Percentiles rank a stretch among this genome's conserved stretches.
These are phyloP conservation scores for Cystobasidium onofrii DNA, from an alignment of 768 basidiomycete species.

Conservation along the genomic window DNA sequence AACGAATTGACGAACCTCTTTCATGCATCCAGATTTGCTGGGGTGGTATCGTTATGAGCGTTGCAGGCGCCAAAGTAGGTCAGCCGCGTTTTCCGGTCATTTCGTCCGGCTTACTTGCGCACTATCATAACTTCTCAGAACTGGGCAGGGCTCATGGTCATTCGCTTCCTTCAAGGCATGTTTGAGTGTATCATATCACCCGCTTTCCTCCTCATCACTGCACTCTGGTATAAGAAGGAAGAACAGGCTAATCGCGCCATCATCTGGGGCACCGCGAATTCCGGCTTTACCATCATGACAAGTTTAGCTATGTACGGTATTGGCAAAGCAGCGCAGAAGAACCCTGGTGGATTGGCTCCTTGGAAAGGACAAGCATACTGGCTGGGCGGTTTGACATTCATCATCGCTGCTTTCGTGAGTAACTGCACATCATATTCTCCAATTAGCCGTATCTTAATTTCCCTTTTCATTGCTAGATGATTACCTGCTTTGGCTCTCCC, in stretches of 20 bases:
- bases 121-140: neutral
- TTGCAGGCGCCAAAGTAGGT: neutral
- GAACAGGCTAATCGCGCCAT: conserved; percentile 6
- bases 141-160: conserved; percentile 4
- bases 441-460: no score
- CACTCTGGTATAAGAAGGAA: neutral
- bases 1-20: neutral
- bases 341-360: conserved; percentile 2
- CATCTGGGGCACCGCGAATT: conserved; percentile 13
- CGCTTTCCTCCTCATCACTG: conserved; percentile 16
- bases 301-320: conserved; percentile 14
- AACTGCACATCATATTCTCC: no score
- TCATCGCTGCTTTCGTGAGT: neutral
- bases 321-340: neutral
- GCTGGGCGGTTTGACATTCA: neutral
- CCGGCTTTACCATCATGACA: conserved; percentile 10
- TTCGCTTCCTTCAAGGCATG: neutral
- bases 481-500: neutral
- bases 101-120: neutral
- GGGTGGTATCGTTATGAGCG: neutral
- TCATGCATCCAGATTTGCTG: neutral
- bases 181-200: conserved; percentile 11
- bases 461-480: no score
- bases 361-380: conserved; percentile 2
- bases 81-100: no score